Base-by-base conservation (phyloP, 2,329 filamentous ascomycete species). In the Venturia pyrina region DNA sequence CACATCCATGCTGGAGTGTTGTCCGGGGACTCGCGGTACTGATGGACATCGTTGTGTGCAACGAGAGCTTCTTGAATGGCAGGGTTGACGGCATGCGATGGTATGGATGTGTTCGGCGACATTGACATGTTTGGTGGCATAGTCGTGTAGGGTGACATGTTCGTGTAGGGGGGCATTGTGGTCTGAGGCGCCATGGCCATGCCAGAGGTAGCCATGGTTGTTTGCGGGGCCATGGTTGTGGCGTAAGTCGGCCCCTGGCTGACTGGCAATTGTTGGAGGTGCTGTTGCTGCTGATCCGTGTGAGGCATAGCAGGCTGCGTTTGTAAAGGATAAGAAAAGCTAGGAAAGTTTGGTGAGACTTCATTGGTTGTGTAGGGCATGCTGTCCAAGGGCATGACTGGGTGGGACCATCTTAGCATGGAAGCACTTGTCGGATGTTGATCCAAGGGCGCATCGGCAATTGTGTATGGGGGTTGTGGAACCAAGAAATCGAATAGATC, bases 401-500 rank as follows among this genome's bases (percentile, higher is more conserved):
- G 53, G n/a, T 59, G 40, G 32, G 28, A 59, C 53, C 53, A 59
- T 19, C 17, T 34, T 37, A 59, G 28, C 53, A 59, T 59, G 2
- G 53, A 37, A 21, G 53, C 32, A 13, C 53, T 59, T 24, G 53
- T 59, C 32, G 53, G 28, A 37, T 59, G 53, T 59, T 59, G 53
- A 21, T 59, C 28, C 32, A n/a, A n/a, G 11, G 53, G 53, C 37
- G 53, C 32, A 19, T 59, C 53, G 17, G 32, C 53, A 21, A 59
- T 17, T 37, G 53, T 34, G 43, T 48, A 64, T 40, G 40, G 44
- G 17, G 21, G 41, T 62, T 43, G 60, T 53, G 62, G 62, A 17
- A 64, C 62, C 24, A 64, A 44, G 6, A 53, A 50, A 32, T 64
- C 62, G 62, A 50, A 46, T 17, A 64, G n/a, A 40, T 64, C 62